Evolutionary conservation across 2,329 filamentous ascomycete species (phyloP).

Genomic region (Trichoderma endophyticum): DNA sequence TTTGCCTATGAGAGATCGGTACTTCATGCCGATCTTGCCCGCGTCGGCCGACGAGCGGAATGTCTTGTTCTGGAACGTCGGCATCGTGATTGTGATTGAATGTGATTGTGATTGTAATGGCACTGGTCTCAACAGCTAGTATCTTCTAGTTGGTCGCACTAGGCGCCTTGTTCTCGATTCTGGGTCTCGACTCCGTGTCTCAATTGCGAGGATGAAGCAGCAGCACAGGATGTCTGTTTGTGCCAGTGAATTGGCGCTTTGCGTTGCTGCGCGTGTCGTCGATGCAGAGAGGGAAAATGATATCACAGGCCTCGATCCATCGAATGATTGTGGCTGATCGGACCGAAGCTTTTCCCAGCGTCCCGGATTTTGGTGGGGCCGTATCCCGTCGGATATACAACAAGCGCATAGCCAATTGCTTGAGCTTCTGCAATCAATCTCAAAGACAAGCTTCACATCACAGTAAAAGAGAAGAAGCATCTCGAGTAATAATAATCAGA

Average conservation of each 20-base stretch:
- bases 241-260: not conserved
- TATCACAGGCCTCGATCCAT: not conserved
- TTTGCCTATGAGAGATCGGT: constrained; percentile 69
- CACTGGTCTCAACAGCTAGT: not conserved
- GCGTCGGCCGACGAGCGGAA: constrained; percentile 66
- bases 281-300: not conserved
- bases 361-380: constrained; percentile 12
- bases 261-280: not conserved
- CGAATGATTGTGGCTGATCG: constrained; percentile 13
- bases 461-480: not conserved
- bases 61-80: constrained; percentile 64
- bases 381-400: not conserved
- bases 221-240: not conserved
- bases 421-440: not conserved
- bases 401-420: not conserved
- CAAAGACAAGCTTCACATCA: not conserved
- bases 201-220: not conserved
- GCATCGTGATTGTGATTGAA: constrained; percentile 26
- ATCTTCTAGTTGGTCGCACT: not conserved
- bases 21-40: constrained; percentile 68
- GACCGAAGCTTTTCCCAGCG: constrained; percentile 9
- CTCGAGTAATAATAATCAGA: not conserved
- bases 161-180: not conserved
- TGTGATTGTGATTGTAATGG: not conserved
- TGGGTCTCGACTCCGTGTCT: not conserved